These are phyloP conservation scores for Inga oerstediana DNA, from an alignment of 306 rosid species.

Conservation along the genomic window DNA sequence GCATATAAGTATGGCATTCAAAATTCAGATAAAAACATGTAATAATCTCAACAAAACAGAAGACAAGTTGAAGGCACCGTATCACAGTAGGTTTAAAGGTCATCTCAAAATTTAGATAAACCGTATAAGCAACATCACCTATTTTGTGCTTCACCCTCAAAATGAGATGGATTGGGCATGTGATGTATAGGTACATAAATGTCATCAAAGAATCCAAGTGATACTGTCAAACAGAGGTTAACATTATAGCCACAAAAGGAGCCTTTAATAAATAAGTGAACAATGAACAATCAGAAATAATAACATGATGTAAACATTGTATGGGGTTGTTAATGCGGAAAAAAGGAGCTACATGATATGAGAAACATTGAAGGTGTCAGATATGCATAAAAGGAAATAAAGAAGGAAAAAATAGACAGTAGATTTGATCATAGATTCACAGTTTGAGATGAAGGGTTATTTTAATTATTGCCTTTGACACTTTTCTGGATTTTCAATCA, in stretches of 20 bases:
- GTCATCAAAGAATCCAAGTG: conserved; percentile 87
- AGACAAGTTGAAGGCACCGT: conserved; percentile 11
- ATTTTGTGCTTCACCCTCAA: conserved; percentile 43
- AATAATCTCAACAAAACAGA: neutral
- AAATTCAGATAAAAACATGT: neutral
- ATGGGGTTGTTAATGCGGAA: conserved; percentile 11
- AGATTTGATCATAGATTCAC: conserved; percentile 16
- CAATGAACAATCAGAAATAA: conserved; percentile 10
- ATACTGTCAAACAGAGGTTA: conserved; percentile 57
- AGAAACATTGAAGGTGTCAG: neutral
- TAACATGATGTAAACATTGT: conserved; percentile 20
- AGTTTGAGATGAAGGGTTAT: neutral
- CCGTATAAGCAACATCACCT: conserved; percentile 44
- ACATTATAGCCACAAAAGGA: conserved; percentile 22
- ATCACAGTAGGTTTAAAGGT: neutral
- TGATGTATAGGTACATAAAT: conserved; percentile 62
- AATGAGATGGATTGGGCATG: conserved; percentile 57
- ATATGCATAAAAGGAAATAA: neutral
- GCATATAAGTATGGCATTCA: conserved; percentile 10
- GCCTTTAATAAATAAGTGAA: neutral
- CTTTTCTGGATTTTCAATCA: conserved; percentile 1
- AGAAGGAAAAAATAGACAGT: neutral
- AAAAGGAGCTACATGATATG: neutral
- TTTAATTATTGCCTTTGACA: conserved; percentile 8
- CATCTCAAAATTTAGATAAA: conserved; percentile 13